Evolutionary conservation across 352 stramenopile genomes (phyloP), one percentile per base, ranked within the genome.

Genomic region (Phytophthora boehmeriae): DNA sequence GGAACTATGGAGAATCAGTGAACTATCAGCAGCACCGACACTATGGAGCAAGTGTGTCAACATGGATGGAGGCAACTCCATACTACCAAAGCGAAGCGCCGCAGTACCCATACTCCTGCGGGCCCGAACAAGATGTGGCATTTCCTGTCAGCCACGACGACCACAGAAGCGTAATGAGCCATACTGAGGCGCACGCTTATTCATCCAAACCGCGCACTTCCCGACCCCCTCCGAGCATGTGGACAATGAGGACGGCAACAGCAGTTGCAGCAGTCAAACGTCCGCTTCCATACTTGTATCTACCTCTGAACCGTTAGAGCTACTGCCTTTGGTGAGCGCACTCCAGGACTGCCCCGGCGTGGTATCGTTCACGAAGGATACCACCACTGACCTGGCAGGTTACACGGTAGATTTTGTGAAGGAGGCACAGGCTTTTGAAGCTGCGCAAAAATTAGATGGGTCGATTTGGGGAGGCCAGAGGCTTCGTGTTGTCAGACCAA

Each of bases 361-460:
- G 4, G 57, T 84, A 2, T 75, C 76, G 4, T 82, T 92, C 51
- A 70, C 60, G 11, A 90, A 89, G 32, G 68, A 75, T 59, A 30
- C 17, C n/a, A 22, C 19, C 10, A 35, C 43, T 35, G 57, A 69
- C 25, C 59, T 71, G 11, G 65, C 68, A 13, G 56, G 75, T 1
- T 90, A 72, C 52, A 60, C 76, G 14, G 76, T 89, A 13, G 68
- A 90, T 38, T 92, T 92, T 53, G 63, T 50, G 1, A 80, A 78
- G 22, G 62, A 79, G 1, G 16, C 50, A 10, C 73, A 78, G 14
- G 77, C 81, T 1, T 11, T 61, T 8, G 70, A 77, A 4, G 81
- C 83, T 3, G 68, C 68, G 9, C 63, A 36, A 14, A 82, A 76
- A 43, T 63, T 92, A 32, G 76, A 92, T 54, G 77, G 77, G 5